Conservation (phyloP, 164 flowering plant species). For the Vitis riparia region DNA sequence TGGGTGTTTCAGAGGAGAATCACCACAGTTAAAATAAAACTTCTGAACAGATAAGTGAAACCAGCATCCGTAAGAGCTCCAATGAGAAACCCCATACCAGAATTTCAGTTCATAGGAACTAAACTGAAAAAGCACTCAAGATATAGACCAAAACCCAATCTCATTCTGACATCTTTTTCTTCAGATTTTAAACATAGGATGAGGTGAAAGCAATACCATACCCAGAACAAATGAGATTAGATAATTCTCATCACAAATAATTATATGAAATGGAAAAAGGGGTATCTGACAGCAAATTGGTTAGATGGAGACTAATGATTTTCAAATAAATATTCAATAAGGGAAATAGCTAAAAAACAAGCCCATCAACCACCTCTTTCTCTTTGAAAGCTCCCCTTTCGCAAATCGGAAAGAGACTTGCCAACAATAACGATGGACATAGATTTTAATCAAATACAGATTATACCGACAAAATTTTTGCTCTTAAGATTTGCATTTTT, state of each 20-base stretch:
- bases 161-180: not conserved
- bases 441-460: too few species aligned
- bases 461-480: too few species aligned
- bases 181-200: not conserved
- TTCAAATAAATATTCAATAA: not conserved
- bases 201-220: conserved; percentile 1
- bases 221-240: conserved; percentile 1
- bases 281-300: conserved; percentile 15
- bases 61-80: not conserved
- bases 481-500: too few species aligned
- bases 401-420: conserved; percentile 34
- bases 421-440: conserved; percentile 18
- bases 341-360: conserved; percentile 5
- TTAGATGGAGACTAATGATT: conserved; percentile 19
- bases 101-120: not conserved
- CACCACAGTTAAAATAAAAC: not conserved
- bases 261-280: not conserved
- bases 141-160: too few species aligned
- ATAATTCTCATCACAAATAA: conserved; percentile 15
- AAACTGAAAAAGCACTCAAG: not conserved
- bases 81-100: not conserved
- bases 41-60: not conserved
- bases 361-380: conserved; percentile 30
- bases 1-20: too few species aligned
- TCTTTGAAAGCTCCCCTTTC: conserved; percentile 33